Base-by-base conservation (phyloP, 345 rosid species). In the Eucalyptus camaldulensis region DNA sequence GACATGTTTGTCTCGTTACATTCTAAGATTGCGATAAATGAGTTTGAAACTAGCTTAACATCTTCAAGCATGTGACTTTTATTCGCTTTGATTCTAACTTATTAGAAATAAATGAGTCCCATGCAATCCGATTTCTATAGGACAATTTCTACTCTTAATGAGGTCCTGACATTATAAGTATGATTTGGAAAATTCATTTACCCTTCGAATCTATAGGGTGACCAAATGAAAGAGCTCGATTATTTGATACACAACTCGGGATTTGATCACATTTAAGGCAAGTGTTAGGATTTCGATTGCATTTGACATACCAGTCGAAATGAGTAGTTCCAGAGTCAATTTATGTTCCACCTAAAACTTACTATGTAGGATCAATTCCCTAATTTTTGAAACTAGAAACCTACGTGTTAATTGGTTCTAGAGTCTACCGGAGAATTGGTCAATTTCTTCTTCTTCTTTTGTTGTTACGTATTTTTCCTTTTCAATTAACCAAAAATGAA, bases 321-420 rank as follows among this genome's bases (percentile, higher is more conserved):
- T 56, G 6, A 56, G 29, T 25, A 56, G 3, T 56, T 56, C 6
- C 0, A 2, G 0, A 6, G 9, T 24, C 6, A 1, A 10, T 56
- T 0, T 56, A 56, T 0, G 13, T 56, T 10, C 1, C 13, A 56
- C 0, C 1, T 56, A 24, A 56, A 56, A 56, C 0, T 10, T 24
- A 56, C 3, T 0, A 24, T 0, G 29, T 0, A 9, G 0, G 29
- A 24, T 22, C 1, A 10, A 1, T 56, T 56, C 6, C 3, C 6
- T 56, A 56, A 56, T 10, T 56, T 0, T 24, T 24, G 0, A 22
- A 56, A 56, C 0, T 6, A 3, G 3, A 24, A 56, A 56, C 29
- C 13, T 24, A 56, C 6, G 3, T 24, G 27, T 56, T 24, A 4
- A 56, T 56, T 0, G 0, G 0, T 56, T 56, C 29, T 10, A 10